phyloP scores from a whole-genome alignment of 148 eudicot genomes.

The Chenopodium quinoa region DNA sequence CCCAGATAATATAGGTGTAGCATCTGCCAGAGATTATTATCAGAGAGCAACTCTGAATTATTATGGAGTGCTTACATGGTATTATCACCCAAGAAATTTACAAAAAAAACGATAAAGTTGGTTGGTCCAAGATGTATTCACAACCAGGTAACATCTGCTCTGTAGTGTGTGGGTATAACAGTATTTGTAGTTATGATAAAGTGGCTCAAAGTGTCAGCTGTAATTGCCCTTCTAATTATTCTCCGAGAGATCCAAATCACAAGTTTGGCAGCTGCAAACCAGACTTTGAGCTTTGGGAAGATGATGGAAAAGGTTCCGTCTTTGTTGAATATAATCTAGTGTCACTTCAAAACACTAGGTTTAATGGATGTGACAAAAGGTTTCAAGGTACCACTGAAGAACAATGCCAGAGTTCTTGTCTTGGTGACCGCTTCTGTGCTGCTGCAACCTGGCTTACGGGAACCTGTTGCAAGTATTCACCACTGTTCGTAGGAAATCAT shows the following conservation, averaged over 20 bases:
- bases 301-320: constrained; percentile 9
- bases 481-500: background rate
- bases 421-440: background rate
- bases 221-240: constrained; percentile 28
- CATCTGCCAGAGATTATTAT: constrained; percentile 9
- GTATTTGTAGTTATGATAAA: constrained; percentile 23
- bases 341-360: constrained; percentile 3
- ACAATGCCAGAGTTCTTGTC: constrained; percentile 2
- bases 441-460: background rate
- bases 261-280: constrained; percentile 31
- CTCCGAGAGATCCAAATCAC: constrained; percentile 22
- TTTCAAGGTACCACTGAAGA: background rate
- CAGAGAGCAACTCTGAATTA: constrained; percentile 29
- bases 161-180: constrained; percentile 37
- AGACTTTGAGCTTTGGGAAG: constrained; percentile 18
- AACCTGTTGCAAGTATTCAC: background rate
- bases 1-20: background rate
- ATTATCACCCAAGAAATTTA: constrained; percentile 15
- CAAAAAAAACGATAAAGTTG: background rate
- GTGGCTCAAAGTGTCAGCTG: constrained; percentile 25
- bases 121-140: constrained; percentile 14
- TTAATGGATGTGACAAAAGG: background rate
- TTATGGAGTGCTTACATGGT: constrained; percentile 32
- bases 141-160: constrained; percentile 28
- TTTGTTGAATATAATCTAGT: constrained; percentile 21